Conservation (phyloP, 768 basidiomycete species). For the Kwoniella botswanensis region DNA sequence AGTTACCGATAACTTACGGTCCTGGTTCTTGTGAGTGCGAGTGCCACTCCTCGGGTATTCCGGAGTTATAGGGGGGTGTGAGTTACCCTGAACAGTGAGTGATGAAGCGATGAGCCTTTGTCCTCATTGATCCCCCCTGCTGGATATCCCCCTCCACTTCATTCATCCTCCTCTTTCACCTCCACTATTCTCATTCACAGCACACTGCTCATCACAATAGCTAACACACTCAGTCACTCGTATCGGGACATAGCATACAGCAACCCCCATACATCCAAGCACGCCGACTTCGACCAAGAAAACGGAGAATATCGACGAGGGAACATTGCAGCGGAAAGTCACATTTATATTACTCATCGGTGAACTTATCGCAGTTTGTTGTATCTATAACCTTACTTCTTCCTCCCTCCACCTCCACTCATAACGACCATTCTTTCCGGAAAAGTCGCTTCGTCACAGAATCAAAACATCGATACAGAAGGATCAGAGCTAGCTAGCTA, state of each 20-base stretch:
- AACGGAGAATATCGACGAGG: background rate
- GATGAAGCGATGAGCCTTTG: too few species aligned
- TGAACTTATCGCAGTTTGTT: too few species aligned
- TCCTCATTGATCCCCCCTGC: too few species aligned
- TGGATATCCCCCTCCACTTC: constrained; percentile 5
- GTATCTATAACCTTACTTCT: background rate
- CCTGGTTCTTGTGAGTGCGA: background rate
- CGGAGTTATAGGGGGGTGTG: background rate
- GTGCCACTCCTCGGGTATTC: constrained; percentile 14
- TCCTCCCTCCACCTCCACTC: constrained; percentile 25
- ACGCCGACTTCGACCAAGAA: too few species aligned
- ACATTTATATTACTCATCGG: background rate
- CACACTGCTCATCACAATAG: background rate
- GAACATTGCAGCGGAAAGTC: background rate
- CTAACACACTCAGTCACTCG: too few species aligned
- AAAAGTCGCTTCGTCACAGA: background rate
- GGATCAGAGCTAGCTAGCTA: background rate
- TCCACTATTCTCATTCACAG: constrained; percentile 20
- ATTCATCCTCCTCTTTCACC: background rate
- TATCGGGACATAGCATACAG: too few species aligned
- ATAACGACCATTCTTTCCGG: constrained; percentile 5
- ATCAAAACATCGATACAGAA: background rate
- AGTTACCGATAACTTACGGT: background rate
- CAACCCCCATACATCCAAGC: too few species aligned
- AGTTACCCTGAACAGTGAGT: constrained; percentile 6